A percentile compares a stretch with the other conserved stretches of the same genome.
phyloP scores from a whole-genome alignment of 1,284 basidiomycete species.

The Naganishia sp. region DNA sequence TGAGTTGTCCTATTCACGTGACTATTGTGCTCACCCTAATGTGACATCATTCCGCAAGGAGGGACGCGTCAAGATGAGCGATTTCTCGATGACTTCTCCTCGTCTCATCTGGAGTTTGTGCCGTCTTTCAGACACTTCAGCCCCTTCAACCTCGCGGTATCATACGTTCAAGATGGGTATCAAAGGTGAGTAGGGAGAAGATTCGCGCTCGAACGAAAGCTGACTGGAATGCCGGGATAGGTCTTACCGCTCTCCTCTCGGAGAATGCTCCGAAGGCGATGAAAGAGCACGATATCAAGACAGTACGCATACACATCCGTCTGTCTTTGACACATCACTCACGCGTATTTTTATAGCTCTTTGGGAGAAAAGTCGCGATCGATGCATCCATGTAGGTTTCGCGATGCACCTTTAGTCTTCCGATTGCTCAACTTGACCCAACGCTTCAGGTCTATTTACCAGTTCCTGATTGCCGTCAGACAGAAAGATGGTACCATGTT shows the following conservation, averaged over 20 bases:
- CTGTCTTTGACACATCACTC: background rate
- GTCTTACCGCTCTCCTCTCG: slow-evolving; percentile 82
- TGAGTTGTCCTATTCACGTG: background rate
- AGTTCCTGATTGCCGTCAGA: slow-evolving; percentile 96
- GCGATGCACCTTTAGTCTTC: background rate
- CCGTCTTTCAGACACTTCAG: background rate
- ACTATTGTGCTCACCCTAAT: slow-evolving; percentile 12
- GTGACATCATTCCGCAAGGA: slow-evolving; percentile 2
- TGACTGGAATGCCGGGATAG: slow-evolving; percentile 49
- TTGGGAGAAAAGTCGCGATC: slow-evolving; percentile 97
- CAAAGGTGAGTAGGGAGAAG: slow-evolving; percentile 38
- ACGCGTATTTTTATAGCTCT: slow-evolving; percentile 57
- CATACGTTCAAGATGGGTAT: slow-evolving; percentile 44
- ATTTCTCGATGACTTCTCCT: slow-evolving; percentile 5
- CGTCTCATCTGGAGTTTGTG: background rate
- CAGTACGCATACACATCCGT: slow-evolving; percentile 49
- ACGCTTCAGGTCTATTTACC: slow-evolving; percentile 58
- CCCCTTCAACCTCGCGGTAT: background rate
- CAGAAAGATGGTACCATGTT: slow-evolving; percentile 96
- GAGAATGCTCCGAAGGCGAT: slow-evolving; percentile 88
- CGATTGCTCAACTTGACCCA: background rate
- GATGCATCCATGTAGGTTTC: slow-evolving; percentile 86
- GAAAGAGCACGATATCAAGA: slow-evolving; percentile 92
- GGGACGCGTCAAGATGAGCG: background rate
- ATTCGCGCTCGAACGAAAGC: background rate